These are phyloP conservation scores for Apiospora rasikravindrae DNA, from an alignment of 2,329 filamentous ascomycete genomes.

Conservation along the genomic window DNA sequence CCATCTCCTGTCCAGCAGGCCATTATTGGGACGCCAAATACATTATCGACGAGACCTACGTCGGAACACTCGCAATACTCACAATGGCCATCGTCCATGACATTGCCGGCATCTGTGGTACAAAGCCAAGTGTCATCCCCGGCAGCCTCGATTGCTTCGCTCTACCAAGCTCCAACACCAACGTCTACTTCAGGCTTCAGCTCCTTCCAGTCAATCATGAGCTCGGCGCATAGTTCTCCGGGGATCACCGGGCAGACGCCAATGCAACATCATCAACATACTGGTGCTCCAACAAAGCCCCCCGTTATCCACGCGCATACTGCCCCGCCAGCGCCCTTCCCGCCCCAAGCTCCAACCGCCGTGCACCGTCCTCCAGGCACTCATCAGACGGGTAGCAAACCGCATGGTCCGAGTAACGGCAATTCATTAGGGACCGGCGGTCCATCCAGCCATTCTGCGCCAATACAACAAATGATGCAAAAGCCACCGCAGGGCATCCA, in stretches of 20 bases:
- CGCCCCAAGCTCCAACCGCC: not conserved
- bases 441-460: not conserved
- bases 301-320: not conserved
- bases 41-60: not conserved
- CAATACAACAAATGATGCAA: not conserved
- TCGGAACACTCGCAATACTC: not conserved
- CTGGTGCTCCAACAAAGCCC: not conserved
- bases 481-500: not conserved
- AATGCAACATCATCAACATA: constrained; percentile 19
- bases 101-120: constrained; percentile 32
- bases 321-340: not conserved
- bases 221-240: not conserved
- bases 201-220: constrained; percentile 24
- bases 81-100: constrained; percentile 28
- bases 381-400: not conserved
- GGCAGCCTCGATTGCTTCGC: constrained; percentile 33
- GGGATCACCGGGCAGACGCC: constrained; percentile 16
- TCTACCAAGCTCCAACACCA: constrained; percentile 32
- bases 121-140: constrained; percentile 39
- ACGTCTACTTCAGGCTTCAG: constrained; percentile 27
- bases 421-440: not conserved
- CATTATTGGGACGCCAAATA: not conserved
- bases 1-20: not conserved
- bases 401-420: not conserved
- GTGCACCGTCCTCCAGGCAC: not conserved